phyloP scores from a whole-genome alignment of 148 eudicot genomes.

The Fagopyrum tataricum region DNA sequence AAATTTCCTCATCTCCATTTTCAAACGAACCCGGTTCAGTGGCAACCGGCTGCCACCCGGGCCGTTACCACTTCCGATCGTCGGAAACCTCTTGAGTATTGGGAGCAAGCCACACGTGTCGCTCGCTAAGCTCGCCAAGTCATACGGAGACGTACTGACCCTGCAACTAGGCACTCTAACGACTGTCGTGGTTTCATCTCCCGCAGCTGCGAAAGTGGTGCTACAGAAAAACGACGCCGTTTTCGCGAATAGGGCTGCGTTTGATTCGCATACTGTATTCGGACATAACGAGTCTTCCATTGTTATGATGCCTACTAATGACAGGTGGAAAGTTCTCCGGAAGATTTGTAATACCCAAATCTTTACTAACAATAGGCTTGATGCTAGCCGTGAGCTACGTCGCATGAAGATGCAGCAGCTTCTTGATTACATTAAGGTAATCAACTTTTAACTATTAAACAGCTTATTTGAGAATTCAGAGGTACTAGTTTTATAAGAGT shows the following conservation, averaged over 20 bases:
- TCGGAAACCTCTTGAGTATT: not conserved
- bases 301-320: constrained; percentile 2
- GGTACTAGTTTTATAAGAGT: no score
- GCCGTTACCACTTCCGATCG: not conserved
- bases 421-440: constrained; percentile 4
- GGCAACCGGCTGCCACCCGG: not conserved
- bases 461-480: no score
- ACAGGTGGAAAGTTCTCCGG: constrained; percentile 8
- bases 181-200: constrained; percentile 18
- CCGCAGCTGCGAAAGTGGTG: constrained; percentile 13
- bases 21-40: not conserved
- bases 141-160: not conserved
- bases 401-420: constrained; percentile 13
- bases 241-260: constrained; percentile 6
- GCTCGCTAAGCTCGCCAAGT: constrained; percentile 13
- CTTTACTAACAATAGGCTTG: constrained; percentile 11
- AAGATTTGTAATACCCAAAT: constrained; percentile 8
- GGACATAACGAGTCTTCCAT: not conserved
- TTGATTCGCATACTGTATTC: not conserved
- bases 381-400: constrained; percentile 11
- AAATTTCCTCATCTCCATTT: no score
- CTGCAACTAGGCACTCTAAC: constrained; percentile 13
- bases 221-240: constrained; percentile 15
- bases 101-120: constrained; percentile 6
- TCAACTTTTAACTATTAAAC: no score